Base-by-base conservation (phyloP, 2,329 filamentous ascomycete genomes). In the Exserohilum turcica region DNA sequence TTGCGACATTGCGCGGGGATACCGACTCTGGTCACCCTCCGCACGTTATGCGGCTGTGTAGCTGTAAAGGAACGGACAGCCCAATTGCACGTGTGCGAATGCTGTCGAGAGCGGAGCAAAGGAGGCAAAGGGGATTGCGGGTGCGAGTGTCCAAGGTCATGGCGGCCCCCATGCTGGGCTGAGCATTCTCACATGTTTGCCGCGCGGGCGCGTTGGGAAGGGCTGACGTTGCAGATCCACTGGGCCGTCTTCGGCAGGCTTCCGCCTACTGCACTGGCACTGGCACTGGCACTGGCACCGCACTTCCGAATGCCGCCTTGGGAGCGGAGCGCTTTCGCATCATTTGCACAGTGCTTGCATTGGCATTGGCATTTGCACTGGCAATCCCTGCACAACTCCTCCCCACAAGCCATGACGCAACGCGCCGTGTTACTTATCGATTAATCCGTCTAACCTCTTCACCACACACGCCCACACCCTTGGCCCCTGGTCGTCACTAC, bases 221-320 rank as follows among this genome's bases (percentile, higher is more conserved):
- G 40, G 65, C 67, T 69, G 67, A 69, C 67, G 67, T 69, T 68
- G 61, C 60, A 54, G 59, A 56, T 66, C 62, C 61, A 53, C 50
- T 44, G 31, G n/a, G 37, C 28, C 28, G 58, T 56, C 51, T 56
- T 49, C 39, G 47, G 55, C 43, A 63, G 40, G n/a, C 24, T 42
- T 42, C 38, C 38, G 24, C 38, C 24, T 40, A 29, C 21, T 40
- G 38, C 38, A n/a, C n/a, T n/a, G n/a, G n/a, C n/a, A n/a, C n/a
- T n/a, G n/a, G n/a, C n/a, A n/a, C n/a, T n/a, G n/a, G n/a, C n/a
- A n/a, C n/a, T n/a, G n/a, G n/a, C n/a, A 40, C 27, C 38, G n/a
- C 21, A 21, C 38, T 29, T 43, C 42, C 42, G 29, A 35, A n/a
- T 43, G 29, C 42, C 42, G 42, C 42, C 42, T 44, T 44, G 31